Percentiles rank a stretch among this genome's conserved stretches.
phyloP scores from a whole-genome alignment of 805 yeast species.

The Metschnikowia peoriensis region DNA sequence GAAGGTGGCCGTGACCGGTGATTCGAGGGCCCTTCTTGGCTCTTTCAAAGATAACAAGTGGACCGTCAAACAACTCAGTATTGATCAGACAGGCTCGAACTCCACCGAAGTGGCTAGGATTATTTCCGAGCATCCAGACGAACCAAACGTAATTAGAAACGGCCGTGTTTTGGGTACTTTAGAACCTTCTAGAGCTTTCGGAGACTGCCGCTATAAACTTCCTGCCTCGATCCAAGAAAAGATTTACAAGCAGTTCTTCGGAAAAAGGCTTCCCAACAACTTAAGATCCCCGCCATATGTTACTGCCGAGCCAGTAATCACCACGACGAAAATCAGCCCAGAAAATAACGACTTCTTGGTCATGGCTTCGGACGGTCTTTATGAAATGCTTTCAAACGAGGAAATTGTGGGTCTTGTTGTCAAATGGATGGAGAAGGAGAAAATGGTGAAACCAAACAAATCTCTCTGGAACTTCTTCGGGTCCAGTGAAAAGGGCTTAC shows the following conservation, averaged over 20 bases:
- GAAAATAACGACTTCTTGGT: conserved; percentile 80
- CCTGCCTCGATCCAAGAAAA: conserved; percentile 71
- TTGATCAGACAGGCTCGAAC: conserved; percentile 94
- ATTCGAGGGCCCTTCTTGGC: conserved; percentile 88
- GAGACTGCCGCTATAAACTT: conserved; percentile 93
- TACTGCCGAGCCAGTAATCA: conserved; percentile 91
- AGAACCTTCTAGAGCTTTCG: conserved; percentile 96
- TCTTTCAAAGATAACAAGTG: conserved; percentile 68
- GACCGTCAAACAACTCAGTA: conserved; percentile 83
- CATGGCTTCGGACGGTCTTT: conserved; percentile 91
- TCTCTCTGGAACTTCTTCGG: conserved; percentile 47
- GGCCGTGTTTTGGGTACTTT: conserved; percentile 92
- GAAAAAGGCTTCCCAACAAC: conserved; percentile 70
- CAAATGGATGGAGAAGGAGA: conserved; percentile 83
- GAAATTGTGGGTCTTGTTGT: conserved; percentile 91
- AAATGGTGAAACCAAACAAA: conserved; percentile 52
- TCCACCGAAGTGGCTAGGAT: conserved; percentile 82
- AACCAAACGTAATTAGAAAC: conserved; percentile 74
- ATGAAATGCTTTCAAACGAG: conserved; percentile 87
- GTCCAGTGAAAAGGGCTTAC: conserved; percentile 49
- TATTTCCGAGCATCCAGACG: conserved; percentile 86
- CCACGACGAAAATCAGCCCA: conserved; percentile 73
- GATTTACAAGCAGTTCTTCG: conserved; percentile 74
- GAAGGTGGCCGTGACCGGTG: conserved; percentile 95
- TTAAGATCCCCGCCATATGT: conserved; percentile 93